A percentile compares a stretch with the other conserved stretches of the same genome.
Evolutionary conservation across 2,329 filamentous ascomycete species (phyloP).

Genomic region (Neonectria ditissima): DNA sequence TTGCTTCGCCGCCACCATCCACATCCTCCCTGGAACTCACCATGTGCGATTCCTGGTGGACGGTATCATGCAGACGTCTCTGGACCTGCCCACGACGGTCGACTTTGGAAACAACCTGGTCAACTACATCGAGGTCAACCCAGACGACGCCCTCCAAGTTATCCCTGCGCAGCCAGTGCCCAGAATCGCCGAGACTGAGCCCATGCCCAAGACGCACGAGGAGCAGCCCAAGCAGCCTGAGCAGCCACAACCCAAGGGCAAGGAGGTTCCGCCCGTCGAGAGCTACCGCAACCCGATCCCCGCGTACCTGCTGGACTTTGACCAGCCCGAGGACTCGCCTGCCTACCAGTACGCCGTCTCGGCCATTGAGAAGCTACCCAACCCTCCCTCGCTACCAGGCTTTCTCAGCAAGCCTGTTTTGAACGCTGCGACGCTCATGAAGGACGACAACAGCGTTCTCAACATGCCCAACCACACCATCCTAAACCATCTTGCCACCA

Average conservation of each 20-base stretch:
- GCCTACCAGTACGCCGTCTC: constrained; percentile 79
- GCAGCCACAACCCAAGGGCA: constrained; percentile 62
- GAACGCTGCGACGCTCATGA: constrained; percentile 90
- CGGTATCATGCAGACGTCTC: constrained; percentile 90
- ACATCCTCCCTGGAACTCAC: constrained; percentile 92
- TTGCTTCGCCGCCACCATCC: constrained; percentile 80
- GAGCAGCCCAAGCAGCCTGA: constrained; percentile 6
- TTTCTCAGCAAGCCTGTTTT: constrained; percentile 95
- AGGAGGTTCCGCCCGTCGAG: constrained; percentile 65
- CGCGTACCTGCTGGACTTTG: constrained; percentile 86
- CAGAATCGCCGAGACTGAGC: constrained; percentile 45
- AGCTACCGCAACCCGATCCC: constrained; percentile 82
- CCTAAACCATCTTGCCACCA: constrained; percentile 94
- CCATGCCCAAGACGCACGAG: constrained; percentile 27
- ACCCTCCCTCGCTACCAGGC: constrained; percentile 86
- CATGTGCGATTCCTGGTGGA: constrained; percentile 97
- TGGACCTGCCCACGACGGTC: constrained; percentile 90
- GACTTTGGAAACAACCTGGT: constrained; percentile 98
- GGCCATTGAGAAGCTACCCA: constrained; percentile 82
- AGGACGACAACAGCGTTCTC: constrained; percentile 97
- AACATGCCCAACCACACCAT: constrained; percentile 98
- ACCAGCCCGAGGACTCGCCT: constrained; percentile 82
- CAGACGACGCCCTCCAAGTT: constrained; percentile 69
- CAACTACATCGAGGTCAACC: constrained; percentile 95
- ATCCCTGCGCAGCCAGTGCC: constrained; percentile 48